A percentile compares a stretch with the other conserved stretches of the same genome.
These are phyloP conservation scores for Eragrostis curvula DNA, from an alignment of 176 grass and related monocot species.

Conservation along the genomic window DNA sequence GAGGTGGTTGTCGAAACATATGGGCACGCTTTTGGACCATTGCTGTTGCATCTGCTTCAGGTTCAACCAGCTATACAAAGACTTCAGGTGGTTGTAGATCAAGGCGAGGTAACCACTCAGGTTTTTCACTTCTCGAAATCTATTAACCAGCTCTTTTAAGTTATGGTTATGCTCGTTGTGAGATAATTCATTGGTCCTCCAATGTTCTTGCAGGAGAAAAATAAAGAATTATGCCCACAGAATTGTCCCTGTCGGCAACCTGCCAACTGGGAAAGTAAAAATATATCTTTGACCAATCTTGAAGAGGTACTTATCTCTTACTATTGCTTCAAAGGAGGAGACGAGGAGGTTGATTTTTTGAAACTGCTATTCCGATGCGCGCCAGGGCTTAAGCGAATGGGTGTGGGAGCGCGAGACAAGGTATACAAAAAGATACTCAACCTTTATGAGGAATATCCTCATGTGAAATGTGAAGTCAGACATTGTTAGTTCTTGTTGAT, in stretches of 20 bases:
- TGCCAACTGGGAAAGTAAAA: background rate
- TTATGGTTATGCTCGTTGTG: background rate
- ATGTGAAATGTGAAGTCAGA: too few species aligned
- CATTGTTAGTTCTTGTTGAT: too few species aligned
- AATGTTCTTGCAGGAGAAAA: background rate
- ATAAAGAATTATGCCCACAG: background rate
- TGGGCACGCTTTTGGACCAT: background rate
- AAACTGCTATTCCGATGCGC: background rate
- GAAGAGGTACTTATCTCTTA: background rate
- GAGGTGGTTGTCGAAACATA: background rate
- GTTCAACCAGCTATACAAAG: background rate
- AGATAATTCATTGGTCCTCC: background rate
- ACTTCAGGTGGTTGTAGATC: background rate
- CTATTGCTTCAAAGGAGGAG: background rate
- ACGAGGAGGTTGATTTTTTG: background rate
- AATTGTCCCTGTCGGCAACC: background rate
- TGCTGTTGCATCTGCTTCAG: background rate
- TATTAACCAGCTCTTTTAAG: too few species aligned
- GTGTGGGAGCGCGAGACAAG: background rate
- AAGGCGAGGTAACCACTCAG: background rate
- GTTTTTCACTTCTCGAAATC: background rate
- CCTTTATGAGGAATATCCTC: background rate
- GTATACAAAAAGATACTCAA: background rate
- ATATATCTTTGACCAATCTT: background rate
- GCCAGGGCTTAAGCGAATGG: background rate